Evolutionary conservation across 305 asterid genomes (phyloP).

Genomic region (Solanum hybrid): DNA sequence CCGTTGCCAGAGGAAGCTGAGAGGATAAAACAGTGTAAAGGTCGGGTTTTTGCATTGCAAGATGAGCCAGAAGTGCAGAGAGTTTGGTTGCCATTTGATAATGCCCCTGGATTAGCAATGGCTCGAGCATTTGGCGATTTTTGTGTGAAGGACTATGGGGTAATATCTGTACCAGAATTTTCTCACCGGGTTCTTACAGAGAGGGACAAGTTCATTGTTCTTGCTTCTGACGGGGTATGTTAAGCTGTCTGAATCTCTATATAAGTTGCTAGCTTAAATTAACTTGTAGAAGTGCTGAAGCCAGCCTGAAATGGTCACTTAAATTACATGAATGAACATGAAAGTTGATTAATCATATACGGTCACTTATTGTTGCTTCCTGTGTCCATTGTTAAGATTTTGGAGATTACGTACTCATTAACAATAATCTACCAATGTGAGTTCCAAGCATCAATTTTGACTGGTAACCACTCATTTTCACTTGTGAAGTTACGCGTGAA

Average conservation of each 20-base stretch:
- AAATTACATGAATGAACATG: not conserved
- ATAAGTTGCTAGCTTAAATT: not conserved
- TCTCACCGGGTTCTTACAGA: conserved; percentile 70
- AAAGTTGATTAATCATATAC: not conserved
- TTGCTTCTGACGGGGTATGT: conserved; percentile 94
- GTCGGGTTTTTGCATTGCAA: conserved; percentile 91
- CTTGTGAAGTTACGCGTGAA: not conserved
- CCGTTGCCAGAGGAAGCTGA: conserved; percentile 73
- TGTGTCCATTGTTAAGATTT: not conserved
- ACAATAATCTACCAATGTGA: not conserved
- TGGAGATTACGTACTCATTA: not conserved
- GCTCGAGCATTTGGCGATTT: conserved; percentile 98
- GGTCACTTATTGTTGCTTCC: not conserved
- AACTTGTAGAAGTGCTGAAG: not conserved
- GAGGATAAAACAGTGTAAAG: conserved; percentile 85
- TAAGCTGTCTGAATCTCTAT: not conserved
- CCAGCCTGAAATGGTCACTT: not conserved
- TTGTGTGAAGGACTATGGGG: conserved; percentile 94
- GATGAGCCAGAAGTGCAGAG: conserved; percentile 97
- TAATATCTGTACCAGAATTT: conserved; percentile 86
- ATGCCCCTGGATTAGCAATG: conserved; percentile 99
- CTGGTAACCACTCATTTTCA: not conserved
- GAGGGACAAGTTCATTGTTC: conserved; percentile 70
- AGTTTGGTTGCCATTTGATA: conserved; percentile 97
- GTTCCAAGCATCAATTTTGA: not conserved